Evolutionary conservation across 164 flowering plant species (phyloP), one percentile per base, ranked within the genome.

Genomic region (Piper longum): DNA sequence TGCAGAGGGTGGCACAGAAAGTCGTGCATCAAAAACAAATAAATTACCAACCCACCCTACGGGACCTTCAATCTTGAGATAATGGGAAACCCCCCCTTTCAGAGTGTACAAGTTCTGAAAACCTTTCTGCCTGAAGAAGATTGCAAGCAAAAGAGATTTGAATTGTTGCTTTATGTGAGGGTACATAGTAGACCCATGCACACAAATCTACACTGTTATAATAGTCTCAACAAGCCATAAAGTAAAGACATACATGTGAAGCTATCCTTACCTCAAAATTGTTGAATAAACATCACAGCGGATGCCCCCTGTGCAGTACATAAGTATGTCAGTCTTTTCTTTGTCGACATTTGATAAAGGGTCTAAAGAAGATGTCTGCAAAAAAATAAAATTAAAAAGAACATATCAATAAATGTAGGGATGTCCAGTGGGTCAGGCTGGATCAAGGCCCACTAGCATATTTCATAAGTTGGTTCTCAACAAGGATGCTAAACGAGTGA

Each of bases 301-400:
- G 63, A 93, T 93, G 18, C 98, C 97, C 69, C 98, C 98, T 1
- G 97, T 89, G 70, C 98, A 93, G 69, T 93, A 93, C 98, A 93
- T 93, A 76, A 93, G 69, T 56, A 93, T 72, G 65, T 88, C 83
- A 36, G 95, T 88, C 43, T 71, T 78, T 66, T 84, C 89, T 80
- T 84, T 89, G 63, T 89, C 95, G 66, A 78, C 83, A 57, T 69
- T 65, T 44, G 79, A 72, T 68, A 89, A 73, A 63, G 95, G 98
- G 79, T 93, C 97, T 66, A 81, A 69, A 56, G 59, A 63, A 65
- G 26, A 69, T 26, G 62, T 68, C 85, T 81, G 79, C 45, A 71
- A 18, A 39, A 39, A 64, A 51, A 66, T 52, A 65, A 63, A 66
- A 16, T 51, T 36, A 57, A 14, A 18, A 6, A 57, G 0, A 36